Percentiles rank a stretch among this genome's conserved stretches.
Evolutionary conservation across 257 asterid species (phyloP).

Genomic region (Salvia rosmarinus): DNA sequence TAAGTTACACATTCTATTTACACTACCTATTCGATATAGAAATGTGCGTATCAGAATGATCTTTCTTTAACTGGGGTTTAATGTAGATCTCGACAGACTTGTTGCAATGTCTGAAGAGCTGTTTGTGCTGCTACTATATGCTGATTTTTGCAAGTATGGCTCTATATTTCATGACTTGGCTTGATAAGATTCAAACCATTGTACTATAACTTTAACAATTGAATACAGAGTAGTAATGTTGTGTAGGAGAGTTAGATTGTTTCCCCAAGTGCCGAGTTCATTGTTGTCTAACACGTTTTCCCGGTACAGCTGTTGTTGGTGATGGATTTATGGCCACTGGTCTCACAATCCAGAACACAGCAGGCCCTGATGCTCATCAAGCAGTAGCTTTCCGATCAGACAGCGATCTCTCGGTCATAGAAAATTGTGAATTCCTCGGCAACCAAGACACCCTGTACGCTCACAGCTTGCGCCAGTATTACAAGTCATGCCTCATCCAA

Average conservation of each 20-base stretch:
- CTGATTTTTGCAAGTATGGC: not conserved
- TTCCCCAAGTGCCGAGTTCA: not conserved
- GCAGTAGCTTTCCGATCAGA: conserved; percentile 63
- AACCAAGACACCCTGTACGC: conserved; percentile 59
- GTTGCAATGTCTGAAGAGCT: not conserved
- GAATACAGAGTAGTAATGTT: not conserved
- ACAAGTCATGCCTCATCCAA: conserved; percentile 57
- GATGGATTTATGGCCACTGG: conserved; percentile 62
- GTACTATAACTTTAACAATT: not conserved
- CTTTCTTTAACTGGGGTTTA: too few species aligned
- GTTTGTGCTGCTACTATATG: not conserved
- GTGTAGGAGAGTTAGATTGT: too few species aligned
- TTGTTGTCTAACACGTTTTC: conserved; percentile 13
- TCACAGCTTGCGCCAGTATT: conserved; percentile 56
- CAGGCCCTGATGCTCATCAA: conserved; percentile 57
- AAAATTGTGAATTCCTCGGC: conserved; percentile 55
- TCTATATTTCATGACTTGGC: not conserved
- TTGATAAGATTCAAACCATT: too few species aligned
- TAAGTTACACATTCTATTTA: not conserved
- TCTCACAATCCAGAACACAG: conserved; percentile 53
- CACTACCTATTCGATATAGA: too few species aligned
- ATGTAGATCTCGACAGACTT: too few species aligned
- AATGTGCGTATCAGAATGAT: not conserved
- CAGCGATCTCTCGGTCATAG: conserved; percentile 48
- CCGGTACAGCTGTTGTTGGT: conserved; percentile 41